These are phyloP conservation scores for Gloeophyllum trabeum DNA, from an alignment of 768 basidiomycete genomes.

Conservation along the genomic window DNA sequence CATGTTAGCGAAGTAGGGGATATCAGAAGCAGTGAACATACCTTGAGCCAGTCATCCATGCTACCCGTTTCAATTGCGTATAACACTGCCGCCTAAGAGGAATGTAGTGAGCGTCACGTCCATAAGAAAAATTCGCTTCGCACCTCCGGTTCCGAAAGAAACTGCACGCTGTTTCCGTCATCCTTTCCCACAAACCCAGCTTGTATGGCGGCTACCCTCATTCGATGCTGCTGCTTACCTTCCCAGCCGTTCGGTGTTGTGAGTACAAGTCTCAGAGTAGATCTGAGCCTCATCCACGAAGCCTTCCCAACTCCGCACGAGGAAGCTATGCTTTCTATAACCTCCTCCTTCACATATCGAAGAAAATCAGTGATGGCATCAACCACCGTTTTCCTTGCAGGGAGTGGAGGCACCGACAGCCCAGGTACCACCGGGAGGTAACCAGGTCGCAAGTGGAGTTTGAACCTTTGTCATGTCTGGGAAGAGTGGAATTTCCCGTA, in stretches of 20 bases:
- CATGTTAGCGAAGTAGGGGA: too few relatives aligned
- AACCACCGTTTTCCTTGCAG: conserved; percentile 6
- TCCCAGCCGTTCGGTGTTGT: conserved; percentile 17
- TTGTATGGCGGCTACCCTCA: conserved; percentile 13
- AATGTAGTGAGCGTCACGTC: too few relatives aligned
- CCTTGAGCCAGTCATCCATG: conserved; percentile 12
- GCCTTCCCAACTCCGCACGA: conserved; percentile 8
- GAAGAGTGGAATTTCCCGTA: neutral
- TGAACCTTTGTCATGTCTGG: conserved; percentile 8
- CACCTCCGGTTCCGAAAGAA: conserved; percentile 10
- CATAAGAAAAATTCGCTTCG: neutral
- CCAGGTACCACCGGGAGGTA: conserved; percentile 11
- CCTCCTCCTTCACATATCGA: conserved; percentile 11
- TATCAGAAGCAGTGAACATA: too few relatives aligned
- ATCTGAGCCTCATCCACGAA: conserved; percentile 9
- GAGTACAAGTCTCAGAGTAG: conserved; percentile 11
- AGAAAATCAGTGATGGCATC: conserved; percentile 10
- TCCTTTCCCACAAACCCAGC: conserved; percentile 10
- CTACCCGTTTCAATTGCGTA: conserved; percentile 11
- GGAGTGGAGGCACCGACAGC: conserved; percentile 9
- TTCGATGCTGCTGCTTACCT: conserved; percentile 10
- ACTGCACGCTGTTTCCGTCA: conserved; percentile 10
- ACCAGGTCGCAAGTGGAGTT: conserved; percentile 10
- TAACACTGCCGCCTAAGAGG: conserved; percentile 10
- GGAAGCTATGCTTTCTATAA: conserved; percentile 8